These are phyloP conservation scores for Rhytidiadelphus loreus DNA, from an alignment of 225 moss, liverwort and hornwort genomes.

Conservation along the genomic window DNA sequence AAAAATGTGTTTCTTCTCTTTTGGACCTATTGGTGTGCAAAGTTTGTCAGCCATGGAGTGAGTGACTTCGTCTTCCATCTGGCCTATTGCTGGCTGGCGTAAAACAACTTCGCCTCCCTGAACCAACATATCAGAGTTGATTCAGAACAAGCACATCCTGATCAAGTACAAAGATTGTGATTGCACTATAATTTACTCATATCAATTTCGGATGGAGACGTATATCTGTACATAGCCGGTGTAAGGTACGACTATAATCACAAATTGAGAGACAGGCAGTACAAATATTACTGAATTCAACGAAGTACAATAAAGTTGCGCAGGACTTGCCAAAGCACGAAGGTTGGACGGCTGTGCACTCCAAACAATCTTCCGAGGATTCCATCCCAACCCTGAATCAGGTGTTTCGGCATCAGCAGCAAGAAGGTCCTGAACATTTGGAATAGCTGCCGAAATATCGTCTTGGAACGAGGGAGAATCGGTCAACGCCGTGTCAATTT, in stretches of 20 bases:
- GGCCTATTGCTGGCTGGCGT: constrained; percentile 11
- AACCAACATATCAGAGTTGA: not conserved
- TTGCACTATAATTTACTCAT: not conserved
- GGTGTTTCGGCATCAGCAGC: constrained; percentile 35
- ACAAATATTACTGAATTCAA: not conserved
- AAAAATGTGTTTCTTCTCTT: constrained; percentile 7
- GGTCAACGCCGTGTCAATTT: not conserved
- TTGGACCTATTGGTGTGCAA: constrained; percentile 10
- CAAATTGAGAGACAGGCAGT: not conserved
- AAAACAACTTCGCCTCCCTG: constrained; percentile 12
- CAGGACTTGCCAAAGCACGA: constrained; percentile 17
- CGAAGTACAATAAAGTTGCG: not conserved
- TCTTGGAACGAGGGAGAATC: constrained; percentile 30
- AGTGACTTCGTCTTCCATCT: constrained; percentile 11
- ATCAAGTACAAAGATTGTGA: not conserved
- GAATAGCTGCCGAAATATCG: constrained; percentile 27
- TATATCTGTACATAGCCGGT: not conserved
- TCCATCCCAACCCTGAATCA: constrained; percentile 24
- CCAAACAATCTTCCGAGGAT: constrained; percentile 42
- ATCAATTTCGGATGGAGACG: not conserved
- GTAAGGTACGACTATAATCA: not conserved
- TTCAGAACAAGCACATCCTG: not conserved
- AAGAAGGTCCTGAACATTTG: constrained; percentile 28
- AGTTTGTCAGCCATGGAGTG: constrained; percentile 14
- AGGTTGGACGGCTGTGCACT: constrained; percentile 14